Evolutionary conservation across 1,284 basidiomycete genomes (phyloP).

Genomic region (Uromyces viciae-fabae): DNA sequence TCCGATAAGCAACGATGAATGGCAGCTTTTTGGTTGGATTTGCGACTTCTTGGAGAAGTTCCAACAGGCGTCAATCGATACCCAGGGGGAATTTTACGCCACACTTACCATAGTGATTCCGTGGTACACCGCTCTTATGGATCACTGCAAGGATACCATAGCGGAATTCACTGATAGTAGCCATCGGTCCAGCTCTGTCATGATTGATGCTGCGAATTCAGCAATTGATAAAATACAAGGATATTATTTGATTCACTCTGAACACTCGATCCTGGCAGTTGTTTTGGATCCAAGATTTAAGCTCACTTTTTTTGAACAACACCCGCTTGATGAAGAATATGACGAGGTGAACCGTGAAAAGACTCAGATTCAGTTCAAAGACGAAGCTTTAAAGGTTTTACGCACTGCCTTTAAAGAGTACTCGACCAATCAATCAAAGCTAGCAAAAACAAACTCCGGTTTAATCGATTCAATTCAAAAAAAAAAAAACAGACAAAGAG

Average conservation of each 20-base stretch:
- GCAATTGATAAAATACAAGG: background rate
- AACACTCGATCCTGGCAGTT: background rate
- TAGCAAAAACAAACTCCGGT: background rate
- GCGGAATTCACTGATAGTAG: background rate
- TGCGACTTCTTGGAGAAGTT: background rate
- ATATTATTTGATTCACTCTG: background rate
- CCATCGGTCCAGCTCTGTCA: background rate
- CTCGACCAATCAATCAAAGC: background rate
- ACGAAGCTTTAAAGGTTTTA: background rate
- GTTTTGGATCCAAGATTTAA: background rate
- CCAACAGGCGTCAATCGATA: background rate
- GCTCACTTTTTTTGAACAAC: background rate
- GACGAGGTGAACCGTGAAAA: background rate
- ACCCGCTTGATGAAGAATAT: background rate
- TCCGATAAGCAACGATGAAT: background rate
- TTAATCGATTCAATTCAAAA: background rate
- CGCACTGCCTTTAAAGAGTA: background rate
- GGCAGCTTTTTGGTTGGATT: background rate
- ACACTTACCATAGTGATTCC: background rate
- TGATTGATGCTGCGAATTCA: background rate
- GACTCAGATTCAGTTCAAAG: constrained; percentile 8
- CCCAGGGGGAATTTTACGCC: background rate
- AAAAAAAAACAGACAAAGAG: no score
- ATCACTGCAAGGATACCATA: background rate
- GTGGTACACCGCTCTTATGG: background rate